Conservation (phyloP, 179 eudicot genomes). For the Kewa caespitosa region DNA sequence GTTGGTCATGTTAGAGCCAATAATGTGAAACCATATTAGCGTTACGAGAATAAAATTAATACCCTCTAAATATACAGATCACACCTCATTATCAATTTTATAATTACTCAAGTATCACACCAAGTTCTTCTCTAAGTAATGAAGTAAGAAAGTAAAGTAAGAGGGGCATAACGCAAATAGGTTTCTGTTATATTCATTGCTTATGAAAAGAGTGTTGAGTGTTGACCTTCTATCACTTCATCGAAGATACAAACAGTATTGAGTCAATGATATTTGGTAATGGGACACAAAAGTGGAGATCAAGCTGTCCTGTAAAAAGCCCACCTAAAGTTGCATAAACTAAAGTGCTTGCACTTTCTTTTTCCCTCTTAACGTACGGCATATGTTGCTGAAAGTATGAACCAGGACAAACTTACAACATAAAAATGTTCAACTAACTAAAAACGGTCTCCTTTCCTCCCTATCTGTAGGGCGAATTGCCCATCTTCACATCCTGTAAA, state of each 20-base stretch:
- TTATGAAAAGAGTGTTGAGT: too few species aligned
- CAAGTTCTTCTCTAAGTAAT: too few species aligned
- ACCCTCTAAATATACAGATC: too few species aligned
- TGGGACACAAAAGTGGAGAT: conserved; percentile 24
- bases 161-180: too few species aligned
- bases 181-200: too few species aligned
- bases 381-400: conserved; percentile 4
- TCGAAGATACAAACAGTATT: too few species aligned
- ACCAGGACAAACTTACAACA: conserved; percentile 14
- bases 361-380: conserved; percentile 10
- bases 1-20: conserved; percentile 27
- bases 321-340: conserved; percentile 20
- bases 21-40: background rate
- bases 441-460: background rate
- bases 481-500: conserved; percentile 20
- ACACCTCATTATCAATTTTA: too few species aligned
- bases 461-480: conserved; percentile 6
- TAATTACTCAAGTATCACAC: too few species aligned
- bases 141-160: too few species aligned
- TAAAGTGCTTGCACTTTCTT: background rate
- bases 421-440: background rate
- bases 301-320: conserved; percentile 25
- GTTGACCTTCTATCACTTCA: too few species aligned
- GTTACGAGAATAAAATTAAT: background rate
- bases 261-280: too few species aligned